These are phyloP conservation scores for Agaricus blazei DNA, from an alignment of 768 basidiomycete species.

Conservation along the genomic window DNA sequence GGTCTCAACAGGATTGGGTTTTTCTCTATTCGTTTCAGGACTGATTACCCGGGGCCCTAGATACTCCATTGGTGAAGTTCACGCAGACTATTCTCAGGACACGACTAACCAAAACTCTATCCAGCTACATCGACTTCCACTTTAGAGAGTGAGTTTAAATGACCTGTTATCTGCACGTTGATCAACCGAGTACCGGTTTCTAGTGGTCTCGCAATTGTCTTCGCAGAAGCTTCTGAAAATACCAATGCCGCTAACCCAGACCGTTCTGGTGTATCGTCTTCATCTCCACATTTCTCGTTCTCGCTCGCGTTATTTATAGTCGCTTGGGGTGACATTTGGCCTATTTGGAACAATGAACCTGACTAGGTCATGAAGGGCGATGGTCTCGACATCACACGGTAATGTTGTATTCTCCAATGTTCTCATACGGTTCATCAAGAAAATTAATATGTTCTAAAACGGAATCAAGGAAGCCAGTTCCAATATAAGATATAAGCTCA, in stretches of 20 bases:
- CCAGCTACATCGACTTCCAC: constrained; percentile 52
- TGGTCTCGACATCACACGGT: too few relatives aligned
- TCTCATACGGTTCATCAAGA: too few relatives aligned
- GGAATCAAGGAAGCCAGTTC: too few relatives aligned
- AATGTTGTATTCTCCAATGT: too few relatives aligned
- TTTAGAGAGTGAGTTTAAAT: constrained; percentile 27
- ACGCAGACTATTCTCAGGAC: too few relatives aligned
- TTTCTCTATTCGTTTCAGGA: constrained; percentile 45
- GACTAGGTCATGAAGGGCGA: too few relatives aligned
- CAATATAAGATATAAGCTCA: too few relatives aligned
- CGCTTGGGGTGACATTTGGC: constrained; percentile 21
- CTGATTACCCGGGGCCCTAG: constrained; percentile 50
- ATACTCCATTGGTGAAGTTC: constrained; percentile 40
- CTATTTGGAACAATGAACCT: constrained; percentile 13
- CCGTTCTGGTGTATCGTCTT: neutral
- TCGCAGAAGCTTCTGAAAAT: constrained; percentile 23
- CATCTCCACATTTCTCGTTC: neutral
- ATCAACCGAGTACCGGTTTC: neutral
- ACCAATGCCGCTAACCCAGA: neutral
- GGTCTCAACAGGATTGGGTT: constrained; percentile 26
- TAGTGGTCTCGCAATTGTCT: constrained; percentile 30
- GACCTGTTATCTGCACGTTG: neutral
- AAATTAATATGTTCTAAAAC: too few relatives aligned
- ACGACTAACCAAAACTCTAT: neutral
- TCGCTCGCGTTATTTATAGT: constrained; percentile 9